A percentile compares a stretch with the other conserved stretches of the same genome.
Evolutionary conservation across 805 yeast species (phyloP).

Genomic region (Schwanniomyces pseudopolymorphus): DNA sequence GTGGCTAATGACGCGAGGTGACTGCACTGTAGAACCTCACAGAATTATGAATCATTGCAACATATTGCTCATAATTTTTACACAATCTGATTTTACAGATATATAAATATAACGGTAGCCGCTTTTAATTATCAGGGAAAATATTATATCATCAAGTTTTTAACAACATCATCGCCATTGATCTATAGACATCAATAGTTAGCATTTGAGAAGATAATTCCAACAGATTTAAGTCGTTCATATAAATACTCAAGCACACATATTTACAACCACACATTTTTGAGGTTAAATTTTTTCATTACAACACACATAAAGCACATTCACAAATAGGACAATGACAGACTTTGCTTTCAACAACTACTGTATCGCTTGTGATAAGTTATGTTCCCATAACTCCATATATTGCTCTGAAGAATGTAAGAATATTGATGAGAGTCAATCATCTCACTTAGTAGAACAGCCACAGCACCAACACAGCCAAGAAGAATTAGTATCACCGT

Average conservation of each 20-base stretch:
- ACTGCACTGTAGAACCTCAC: constrained; percentile 4
- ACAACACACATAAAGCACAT: neutral
- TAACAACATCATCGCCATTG: neutral
- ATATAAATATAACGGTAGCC: constrained; percentile 1
- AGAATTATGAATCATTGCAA: constrained; percentile 6
- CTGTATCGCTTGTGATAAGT: constrained; percentile 37
- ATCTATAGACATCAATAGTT: neutral
- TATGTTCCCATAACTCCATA: constrained; percentile 21
- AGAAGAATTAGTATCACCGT: constrained; percentile 33
- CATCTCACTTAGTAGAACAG: constrained; percentile 13
- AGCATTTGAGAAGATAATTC: neutral
- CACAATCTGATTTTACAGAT: constrained; percentile 5
- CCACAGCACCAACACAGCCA: constrained; percentile 5
- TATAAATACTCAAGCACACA: neutral
- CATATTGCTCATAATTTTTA: constrained; percentile 6
- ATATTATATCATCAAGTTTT: constrained; percentile 1
- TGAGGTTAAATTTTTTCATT: neutral
- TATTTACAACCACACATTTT: neutral
- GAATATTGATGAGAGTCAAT: constrained; percentile 28
- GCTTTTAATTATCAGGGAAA: neutral
- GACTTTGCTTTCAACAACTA: constrained; percentile 37
- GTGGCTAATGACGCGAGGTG: constrained; percentile 6
- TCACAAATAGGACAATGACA: constrained; percentile 27
- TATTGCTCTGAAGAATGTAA: constrained; percentile 35
- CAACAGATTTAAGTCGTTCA: neutral